These are phyloP conservation scores for Phaeosphaeriaceae sp. DNA, from an alignment of 2,329 filamentous ascomycete species.

Conservation along the genomic window DNA sequence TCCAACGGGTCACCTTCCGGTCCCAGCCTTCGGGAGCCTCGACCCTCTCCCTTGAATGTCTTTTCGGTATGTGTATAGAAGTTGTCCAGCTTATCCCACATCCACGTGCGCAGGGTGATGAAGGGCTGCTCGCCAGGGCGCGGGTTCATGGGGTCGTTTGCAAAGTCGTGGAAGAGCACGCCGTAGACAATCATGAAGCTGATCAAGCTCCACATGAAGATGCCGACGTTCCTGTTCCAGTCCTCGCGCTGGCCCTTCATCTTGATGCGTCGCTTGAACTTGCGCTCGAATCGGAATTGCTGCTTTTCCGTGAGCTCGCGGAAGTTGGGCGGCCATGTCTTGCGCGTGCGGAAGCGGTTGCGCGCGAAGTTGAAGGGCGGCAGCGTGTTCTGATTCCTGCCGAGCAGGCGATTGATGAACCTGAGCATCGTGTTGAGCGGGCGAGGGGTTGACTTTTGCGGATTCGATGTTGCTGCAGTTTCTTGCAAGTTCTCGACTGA, in stretches of 20 bases:
- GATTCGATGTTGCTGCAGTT: background rate
- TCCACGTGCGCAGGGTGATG: constrained; percentile 32
- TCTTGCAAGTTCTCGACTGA: constrained; percentile 17
- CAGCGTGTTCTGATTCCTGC: constrained; percentile 50
- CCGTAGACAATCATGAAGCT: constrained; percentile 63
- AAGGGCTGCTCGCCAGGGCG: constrained; percentile 43
- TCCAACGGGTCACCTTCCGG: background rate
- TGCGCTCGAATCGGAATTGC: constrained; percentile 80
- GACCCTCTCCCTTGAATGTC: constrained; percentile 10
- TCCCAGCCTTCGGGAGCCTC: constrained; percentile 21
- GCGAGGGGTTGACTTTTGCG: background rate
- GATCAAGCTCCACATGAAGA: constrained; percentile 65
- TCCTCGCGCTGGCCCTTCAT: constrained; percentile 68
- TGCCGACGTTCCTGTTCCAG: constrained; percentile 71
- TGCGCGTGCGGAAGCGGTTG: constrained; percentile 72
- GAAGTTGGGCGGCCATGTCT: constrained; percentile 82
- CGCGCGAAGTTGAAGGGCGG: constrained; percentile 55
- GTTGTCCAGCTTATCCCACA: constrained; percentile 34
- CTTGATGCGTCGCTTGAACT: constrained; percentile 74
- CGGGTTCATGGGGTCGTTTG: constrained; percentile 41
- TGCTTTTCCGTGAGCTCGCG: constrained; percentile 72
- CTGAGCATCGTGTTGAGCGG: constrained; percentile 27
- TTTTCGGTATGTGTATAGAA: constrained; percentile 39
- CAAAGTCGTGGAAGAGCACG: constrained; percentile 69
- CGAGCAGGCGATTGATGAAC: constrained; percentile 58